phyloP scores from a whole-genome alignment of 2,329 filamentous ascomycete species.

The Dothideomycetes sp. region DNA sequence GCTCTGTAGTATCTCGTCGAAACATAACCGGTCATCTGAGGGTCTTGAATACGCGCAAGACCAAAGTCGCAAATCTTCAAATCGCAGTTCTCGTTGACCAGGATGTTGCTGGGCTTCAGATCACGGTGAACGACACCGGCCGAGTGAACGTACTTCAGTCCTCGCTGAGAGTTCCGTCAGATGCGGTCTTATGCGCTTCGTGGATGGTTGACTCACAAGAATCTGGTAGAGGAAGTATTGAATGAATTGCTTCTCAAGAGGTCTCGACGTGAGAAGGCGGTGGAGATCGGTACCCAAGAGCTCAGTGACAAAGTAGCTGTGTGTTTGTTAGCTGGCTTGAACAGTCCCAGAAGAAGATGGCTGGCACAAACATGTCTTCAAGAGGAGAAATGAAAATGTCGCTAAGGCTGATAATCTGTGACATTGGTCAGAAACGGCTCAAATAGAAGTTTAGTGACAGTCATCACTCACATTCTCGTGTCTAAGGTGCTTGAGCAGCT shows the following conservation, averaged over 20 bases:
- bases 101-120: slow-evolving; percentile 96
- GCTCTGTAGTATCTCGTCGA: slow-evolving; percentile 98
- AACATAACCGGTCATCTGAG: slow-evolving; percentile 99
- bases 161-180: slow-evolving; percentile 53
- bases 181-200: background rate
- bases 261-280: slow-evolving; percentile 85
- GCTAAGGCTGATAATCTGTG: slow-evolving; percentile 84
- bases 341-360: background rate
- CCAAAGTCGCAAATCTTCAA: slow-evolving; percentile 99
- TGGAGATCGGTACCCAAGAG: slow-evolving; percentile 94
- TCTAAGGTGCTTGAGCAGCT: slow-evolving; percentile 89
- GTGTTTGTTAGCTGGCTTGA: background rate
- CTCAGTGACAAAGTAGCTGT: slow-evolving; percentile 94
- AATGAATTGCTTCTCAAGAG: slow-evolving; percentile 98
- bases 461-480: slow-evolving; percentile 77
- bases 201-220: slow-evolving; percentile 53
- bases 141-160: slow-evolving; percentile 97
- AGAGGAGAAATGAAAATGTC: slow-evolving; percentile 99
- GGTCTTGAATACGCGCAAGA: slow-evolving; percentile 92
- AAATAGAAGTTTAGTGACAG: slow-evolving; percentile 13
- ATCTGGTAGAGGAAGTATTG: slow-evolving; percentile 99
- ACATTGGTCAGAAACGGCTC: background rate
- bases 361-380: slow-evolving; percentile 73
- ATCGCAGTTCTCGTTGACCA: slow-evolving; percentile 99
- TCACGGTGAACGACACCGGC: slow-evolving; percentile 96